Evolutionary conservation across 2,329 filamentous ascomycete genomes (phyloP).

Genomic region (Aspergillaceae sp.): DNA sequence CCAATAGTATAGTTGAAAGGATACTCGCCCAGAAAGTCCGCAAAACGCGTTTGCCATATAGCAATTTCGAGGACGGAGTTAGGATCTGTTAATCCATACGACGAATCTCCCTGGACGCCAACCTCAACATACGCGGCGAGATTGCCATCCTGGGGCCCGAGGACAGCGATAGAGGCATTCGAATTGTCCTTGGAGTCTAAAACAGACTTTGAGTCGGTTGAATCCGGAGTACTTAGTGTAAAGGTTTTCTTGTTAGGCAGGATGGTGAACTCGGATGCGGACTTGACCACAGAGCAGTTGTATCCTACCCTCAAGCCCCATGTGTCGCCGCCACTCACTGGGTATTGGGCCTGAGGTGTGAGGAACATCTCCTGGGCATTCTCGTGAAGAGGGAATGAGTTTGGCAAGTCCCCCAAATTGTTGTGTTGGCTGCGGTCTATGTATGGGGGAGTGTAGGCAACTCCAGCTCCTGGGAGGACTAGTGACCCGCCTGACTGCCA

Average conservation of each 20-base stretch:
- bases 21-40: too few relatives aligned
- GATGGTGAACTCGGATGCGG: conserved; percentile 7
- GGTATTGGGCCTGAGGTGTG: conserved; percentile 2
- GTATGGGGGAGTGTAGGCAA: conserved; percentile 5
- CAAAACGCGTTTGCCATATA: too few relatives aligned
- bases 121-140: too few relatives aligned
- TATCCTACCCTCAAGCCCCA: conserved; percentile 8
- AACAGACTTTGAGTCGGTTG: too few relatives aligned
- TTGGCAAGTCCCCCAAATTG: background rate
- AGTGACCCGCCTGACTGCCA: conserved; percentile 2
- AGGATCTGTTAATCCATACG: too few relatives aligned
- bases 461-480: conserved; percentile 4
- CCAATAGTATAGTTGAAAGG: too few relatives aligned
- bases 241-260: conserved; percentile 1
- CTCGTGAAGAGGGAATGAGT: background rate
- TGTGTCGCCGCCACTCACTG: conserved; percentile 2
- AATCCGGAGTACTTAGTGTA: background rate
- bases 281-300: conserved; percentile 4
- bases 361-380: conserved; percentile 4
- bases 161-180: too few relatives aligned
- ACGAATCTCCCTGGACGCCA: too few relatives aligned
- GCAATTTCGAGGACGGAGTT: too few relatives aligned
- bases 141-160: too few relatives aligned
- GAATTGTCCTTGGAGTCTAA: too few relatives aligned
- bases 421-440: conserved; percentile 2